Conservation (phyloP, 2,329 filamentous ascomycete genomes). For the Spiromastix sp. region DNA sequence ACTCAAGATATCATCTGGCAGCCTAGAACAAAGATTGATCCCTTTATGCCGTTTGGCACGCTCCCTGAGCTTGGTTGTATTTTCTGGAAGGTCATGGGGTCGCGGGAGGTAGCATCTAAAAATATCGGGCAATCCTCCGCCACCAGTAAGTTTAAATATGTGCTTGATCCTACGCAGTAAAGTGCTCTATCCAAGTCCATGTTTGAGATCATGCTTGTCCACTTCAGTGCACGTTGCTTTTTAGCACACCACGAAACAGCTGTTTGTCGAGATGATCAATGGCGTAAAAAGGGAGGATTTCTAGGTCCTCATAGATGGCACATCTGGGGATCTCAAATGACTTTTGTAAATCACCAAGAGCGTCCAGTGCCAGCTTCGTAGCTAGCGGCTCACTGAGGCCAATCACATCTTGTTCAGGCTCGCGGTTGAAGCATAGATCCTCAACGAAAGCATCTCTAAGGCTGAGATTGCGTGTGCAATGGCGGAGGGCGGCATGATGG, state of each 20-base stretch:
- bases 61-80: no score
- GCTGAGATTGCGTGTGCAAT: neutral
- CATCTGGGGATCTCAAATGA: slow-evolving; percentile 4
- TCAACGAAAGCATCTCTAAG: neutral
- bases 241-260: slow-evolving; percentile 13
- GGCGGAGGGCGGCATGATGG: no score
- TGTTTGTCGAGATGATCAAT: slow-evolving; percentile 10
- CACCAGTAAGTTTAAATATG: slow-evolving; percentile 1
- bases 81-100: no score
- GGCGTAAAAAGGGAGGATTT: slow-evolving; percentile 7
- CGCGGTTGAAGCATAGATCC: neutral
- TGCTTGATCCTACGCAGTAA: slow-evolving; percentile 8
- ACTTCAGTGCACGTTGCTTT: slow-evolving; percentile 8
- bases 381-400: slow-evolving; percentile 11
- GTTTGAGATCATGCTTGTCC: slow-evolving; percentile 7
- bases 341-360: slow-evolving; percentile 4
- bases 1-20: slow-evolving; percentile 6
- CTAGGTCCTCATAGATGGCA: neutral
- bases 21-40: no score
- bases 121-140: slow-evolving; percentile 1
- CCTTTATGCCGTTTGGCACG: no score
- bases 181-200: slow-evolving; percentile 11
- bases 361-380: slow-evolving; percentile 8
- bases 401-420: neutral
- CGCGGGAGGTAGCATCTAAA: no score